These are phyloP conservation scores for Lasiodiplodia gonubiensis DNA, from an alignment of 2,329 filamentous ascomycete genomes.

Conservation along the genomic window DNA sequence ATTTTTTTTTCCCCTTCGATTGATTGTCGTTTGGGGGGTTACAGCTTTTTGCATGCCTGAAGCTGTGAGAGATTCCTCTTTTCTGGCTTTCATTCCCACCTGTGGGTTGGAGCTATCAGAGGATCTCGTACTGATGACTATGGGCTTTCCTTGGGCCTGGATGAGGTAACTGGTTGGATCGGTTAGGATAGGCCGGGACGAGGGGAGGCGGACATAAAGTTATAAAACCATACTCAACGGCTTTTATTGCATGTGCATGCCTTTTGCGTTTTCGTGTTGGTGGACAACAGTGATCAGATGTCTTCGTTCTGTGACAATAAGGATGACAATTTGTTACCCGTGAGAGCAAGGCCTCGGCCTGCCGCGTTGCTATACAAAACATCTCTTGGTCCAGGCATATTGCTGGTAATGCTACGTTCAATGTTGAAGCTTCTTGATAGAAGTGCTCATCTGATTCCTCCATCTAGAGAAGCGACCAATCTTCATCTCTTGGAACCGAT, in stretches of 20 bases:
- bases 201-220: not conserved
- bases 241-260: not conserved
- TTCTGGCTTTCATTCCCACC: not conserved
- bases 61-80: not conserved
- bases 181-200: not conserved
- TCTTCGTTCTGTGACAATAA: too few species aligned
- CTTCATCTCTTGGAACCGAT: too few species aligned
- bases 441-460: too few species aligned
- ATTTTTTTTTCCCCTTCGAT: not conserved
- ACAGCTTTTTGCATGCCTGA: not conserved
- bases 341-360: too few species aligned
- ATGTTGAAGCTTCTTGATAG: too few species aligned
- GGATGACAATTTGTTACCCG: too few species aligned
- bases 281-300: not conserved
- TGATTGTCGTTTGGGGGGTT: not conserved
- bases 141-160: not conserved
- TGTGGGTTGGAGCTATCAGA: not conserved
- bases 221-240: not conserved
- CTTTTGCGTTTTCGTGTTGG: not conserved
- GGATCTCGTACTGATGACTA: not conserved
- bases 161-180: conserved; percentile 1
- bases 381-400: too few species aligned
- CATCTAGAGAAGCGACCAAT: too few species aligned
- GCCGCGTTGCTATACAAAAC: too few species aligned
- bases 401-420: too few species aligned